phyloP scores from a whole-genome alignment of 2,329 filamentous ascomycete species.

The Xylariaceae sp. region DNA sequence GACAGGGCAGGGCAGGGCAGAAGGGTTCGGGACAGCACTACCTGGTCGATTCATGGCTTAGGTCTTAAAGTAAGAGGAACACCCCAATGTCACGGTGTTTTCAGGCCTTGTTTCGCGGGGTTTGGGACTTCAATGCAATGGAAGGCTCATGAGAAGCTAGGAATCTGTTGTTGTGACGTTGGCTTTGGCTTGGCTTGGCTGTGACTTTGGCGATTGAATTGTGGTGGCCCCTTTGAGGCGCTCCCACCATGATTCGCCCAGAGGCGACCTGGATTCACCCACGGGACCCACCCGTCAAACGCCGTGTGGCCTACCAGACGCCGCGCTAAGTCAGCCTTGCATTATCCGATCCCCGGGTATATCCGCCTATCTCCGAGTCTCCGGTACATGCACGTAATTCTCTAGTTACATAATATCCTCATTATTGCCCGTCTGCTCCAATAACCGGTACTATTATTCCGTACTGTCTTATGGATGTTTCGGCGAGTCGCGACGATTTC shows the following conservation, averaged over 20 bases:
- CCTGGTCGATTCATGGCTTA: slow-evolving; percentile 56
- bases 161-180: slow-evolving; percentile 3
- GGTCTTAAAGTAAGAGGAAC: slow-evolving; percentile 13
- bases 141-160: not conserved
- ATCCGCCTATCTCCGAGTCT: slow-evolving; percentile 2
- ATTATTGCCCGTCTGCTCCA: not conserved
- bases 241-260: slow-evolving; percentile 16
- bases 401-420: not conserved
- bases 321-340: slow-evolving; percentile 17
- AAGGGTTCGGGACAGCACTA: slow-evolving; percentile 35
- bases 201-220: slow-evolving; percentile 13
- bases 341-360: not conserved
- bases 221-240: slow-evolving; percentile 8
- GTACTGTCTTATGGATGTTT: too few species aligned
- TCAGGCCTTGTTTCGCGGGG: slow-evolving; percentile 9
- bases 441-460: not conserved
- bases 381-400: not conserved
- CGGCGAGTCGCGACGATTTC: too few species aligned
- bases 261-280: not conserved
- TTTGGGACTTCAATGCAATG: slow-evolving; percentile 4
- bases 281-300: slow-evolving; percentile 12
- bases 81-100: slow-evolving; percentile 5
- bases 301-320: not conserved
- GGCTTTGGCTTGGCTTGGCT: not conserved
- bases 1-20: slow-evolving; percentile 8